Evolutionary conservation across 2,329 filamentous ascomycete species (phyloP), one percentile per base, ranked within the genome.

Genomic region (Phyllosticta citribraziliensis): DNA sequence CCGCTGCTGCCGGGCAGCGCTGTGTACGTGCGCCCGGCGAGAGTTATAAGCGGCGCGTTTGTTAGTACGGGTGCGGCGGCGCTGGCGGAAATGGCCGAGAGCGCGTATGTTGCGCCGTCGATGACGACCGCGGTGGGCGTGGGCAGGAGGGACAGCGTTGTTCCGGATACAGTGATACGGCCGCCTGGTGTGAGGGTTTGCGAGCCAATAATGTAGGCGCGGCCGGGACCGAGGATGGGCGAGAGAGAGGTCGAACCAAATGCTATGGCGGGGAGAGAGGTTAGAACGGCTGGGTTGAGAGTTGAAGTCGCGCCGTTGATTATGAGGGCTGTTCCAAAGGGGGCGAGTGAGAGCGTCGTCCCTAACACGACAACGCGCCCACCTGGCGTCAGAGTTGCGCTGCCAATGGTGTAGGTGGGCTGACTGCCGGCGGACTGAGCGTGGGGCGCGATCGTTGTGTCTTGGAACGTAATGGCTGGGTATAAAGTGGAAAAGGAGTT

Each of bases 161-260:
- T 71, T 5, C 73, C 73, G 30, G 65, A 64, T 1, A 74, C 65
- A 12, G 69, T 72, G 24, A 75, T 69, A 1, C 63, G 63, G 8
- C 71, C 70, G 10, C 72, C 74, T 8, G 75, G 70, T 1, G 66
- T 65, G 1, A 78, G 68, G 1, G 74, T 76, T 51, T 75, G 69
- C 10, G 72, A 75, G 22, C 68, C 68, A 14, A 78, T 66, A 11
- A 76, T 62, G 52, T 77, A 79, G 1, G 53, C 56, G 14, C 50
- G 55, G 40, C 54, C 58, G 6, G 58, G 24, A 19, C 58, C 58
- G 51, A 64, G 55, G 3, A 57, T 24, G 10, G 30, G 52, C 11
- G 60, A 50, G 14, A 60, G 52, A 3, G 70, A 73, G 0, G 63
- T 64, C 1, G 70, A 71, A 53, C 75, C 69, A n/a, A 74, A 60